Percentiles rank a stretch among this genome's conserved stretches.
phyloP scores from a whole-genome alignment of 2,329 filamentous ascomycete species.

The Tympanopsis confertula region DNA sequence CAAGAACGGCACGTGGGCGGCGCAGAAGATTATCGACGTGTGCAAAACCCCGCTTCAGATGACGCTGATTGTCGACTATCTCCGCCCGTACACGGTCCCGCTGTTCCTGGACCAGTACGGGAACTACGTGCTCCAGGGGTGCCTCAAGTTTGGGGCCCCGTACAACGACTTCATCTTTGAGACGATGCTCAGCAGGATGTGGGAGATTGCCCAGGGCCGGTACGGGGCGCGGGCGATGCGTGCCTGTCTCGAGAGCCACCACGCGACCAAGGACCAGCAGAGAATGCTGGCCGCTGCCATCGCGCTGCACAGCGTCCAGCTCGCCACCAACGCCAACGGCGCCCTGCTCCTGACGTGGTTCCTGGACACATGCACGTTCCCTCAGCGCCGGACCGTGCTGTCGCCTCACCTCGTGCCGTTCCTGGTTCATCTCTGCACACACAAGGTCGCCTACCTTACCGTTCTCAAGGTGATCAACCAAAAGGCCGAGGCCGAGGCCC shows the following conservation, averaged over 20 bases:
- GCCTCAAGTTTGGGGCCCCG: conserved; percentile 77
- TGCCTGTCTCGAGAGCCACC: conserved; percentile 90
- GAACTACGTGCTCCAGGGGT: conserved; percentile 96
- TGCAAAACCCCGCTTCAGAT: conserved; percentile 78
- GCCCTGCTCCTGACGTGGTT: conserved; percentile 94
- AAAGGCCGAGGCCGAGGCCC: conserved; percentile 82
- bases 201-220: conserved; percentile 83
- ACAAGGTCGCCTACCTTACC: conserved; percentile 95
- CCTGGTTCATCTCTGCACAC: conserved; percentile 87
- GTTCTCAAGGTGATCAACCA: conserved; percentile 98
- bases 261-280: conserved; percentile 89
- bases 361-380: conserved; percentile 94
- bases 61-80: conserved; percentile 69
- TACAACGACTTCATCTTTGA: conserved; percentile 97
- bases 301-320: conserved; percentile 85
- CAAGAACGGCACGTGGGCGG: conserved; percentile 99
- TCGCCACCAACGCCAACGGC: conserved; percentile 92
- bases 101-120: conserved; percentile 96
- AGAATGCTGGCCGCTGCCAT: conserved; percentile 88
- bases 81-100: conserved; percentile 77
- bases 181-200: conserved; percentile 86
- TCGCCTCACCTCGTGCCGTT: conserved; percentile 87
- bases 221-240: conserved; percentile 94
- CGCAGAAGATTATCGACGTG: conserved; percentile 97
- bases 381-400: conserved; percentile 77